A percentile compares a stretch with the other conserved stretches of the same genome.
These are phyloP conservation scores for Peniophora sp. DNA, from an alignment of 1,284 basidiomycete species.

Conservation along the genomic window DNA sequence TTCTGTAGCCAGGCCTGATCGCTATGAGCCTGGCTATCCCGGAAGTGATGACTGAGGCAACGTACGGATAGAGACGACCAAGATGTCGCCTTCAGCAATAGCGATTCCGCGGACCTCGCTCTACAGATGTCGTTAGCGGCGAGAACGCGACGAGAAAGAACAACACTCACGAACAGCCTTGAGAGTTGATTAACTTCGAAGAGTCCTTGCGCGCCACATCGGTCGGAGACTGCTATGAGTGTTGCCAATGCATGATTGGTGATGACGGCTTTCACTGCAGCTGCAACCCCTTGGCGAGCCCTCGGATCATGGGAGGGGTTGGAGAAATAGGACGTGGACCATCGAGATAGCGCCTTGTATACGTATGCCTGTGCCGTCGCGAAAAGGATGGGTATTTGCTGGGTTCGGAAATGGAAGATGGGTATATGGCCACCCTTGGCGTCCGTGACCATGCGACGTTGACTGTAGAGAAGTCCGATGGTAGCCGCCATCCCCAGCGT, in stretches of 20 bases:
- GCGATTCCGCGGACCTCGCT: slow-evolving; percentile 13
- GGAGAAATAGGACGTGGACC: slow-evolving; percentile 16
- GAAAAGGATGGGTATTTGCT: slow-evolving; percentile 29
- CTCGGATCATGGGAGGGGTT: slow-evolving; percentile 12
- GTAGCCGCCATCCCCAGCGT: slow-evolving; percentile 23
- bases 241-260: slow-evolving; percentile 8
- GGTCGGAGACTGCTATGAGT: slow-evolving; percentile 9
- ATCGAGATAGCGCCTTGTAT: slow-evolving; percentile 18
- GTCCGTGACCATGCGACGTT: slow-evolving; percentile 20
- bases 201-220: slow-evolving; percentile 19
- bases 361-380: slow-evolving; percentile 27
- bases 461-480: slow-evolving; percentile 28
- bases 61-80: slow-evolving; percentile 17
- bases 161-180: slow-evolving; percentile 7
- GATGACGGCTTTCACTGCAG: slow-evolving; percentile 15
- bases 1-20: slow-evolving; percentile 16
- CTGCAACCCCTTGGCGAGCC: slow-evolving; percentile 18
- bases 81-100: slow-evolving; percentile 20
- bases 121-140: slow-evolving; percentile 5
- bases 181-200: slow-evolving; percentile 16
- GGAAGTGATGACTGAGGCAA: no score
- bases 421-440: slow-evolving; percentile 14
- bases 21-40: not conserved
- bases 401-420: slow-evolving; percentile 32
- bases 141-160: not conserved